Base-by-base conservation (phyloP, 1,284 basidiomycete genomes). In the Trichosporon sp. region DNA sequence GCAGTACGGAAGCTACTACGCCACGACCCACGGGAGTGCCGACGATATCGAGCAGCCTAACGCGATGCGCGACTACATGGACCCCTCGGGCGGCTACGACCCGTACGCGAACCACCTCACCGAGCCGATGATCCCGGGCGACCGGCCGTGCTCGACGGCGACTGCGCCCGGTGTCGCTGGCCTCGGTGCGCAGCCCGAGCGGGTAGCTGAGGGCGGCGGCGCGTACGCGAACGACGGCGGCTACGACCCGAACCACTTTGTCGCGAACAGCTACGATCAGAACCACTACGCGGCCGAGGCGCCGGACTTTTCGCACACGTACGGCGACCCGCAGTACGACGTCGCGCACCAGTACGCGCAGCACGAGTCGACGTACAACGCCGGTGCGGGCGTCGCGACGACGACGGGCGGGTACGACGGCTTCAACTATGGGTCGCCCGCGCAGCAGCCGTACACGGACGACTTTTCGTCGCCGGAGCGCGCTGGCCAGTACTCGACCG, bases 11-110 rank as follows among this genome's bases (percentile, higher is more conserved):
- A 79, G 78, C 15, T 81, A 80, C 73, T 82, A 82, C 68, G 73
- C 77, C 9, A 72, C 78, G 5, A 76, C 76, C 12, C 56, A 60
- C 47, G 32, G 58, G 7, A 70, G 60, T 58, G 63, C 65, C 62
- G 65, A 69, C 62, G 69, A 68, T 47, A 64, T 68, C 32, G 69
- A 72, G 51, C 27, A 65, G 51, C 66, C 65, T 35, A 76, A 64
- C 69, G 62, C 70, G 12, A 72, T 76, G 63, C 75, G 72, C 64
- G 80, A 80, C 69, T 82, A 81, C 69, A 78, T 78, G 64, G 80
- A 82, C 65, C 79, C 80, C 3, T 63, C 80, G 0, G 83, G 83
- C 18, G 83, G 83, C 1, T 84, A 83, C 70, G 82, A 83, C 70
- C 78, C 77, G 6, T 83, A 82, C 70, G 83, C 81, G n/a, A 75